These are phyloP conservation scores for Metschnikowia noctiluminum DNA, from an alignment of 805 yeast genomes.

Conservation along the genomic window DNA sequence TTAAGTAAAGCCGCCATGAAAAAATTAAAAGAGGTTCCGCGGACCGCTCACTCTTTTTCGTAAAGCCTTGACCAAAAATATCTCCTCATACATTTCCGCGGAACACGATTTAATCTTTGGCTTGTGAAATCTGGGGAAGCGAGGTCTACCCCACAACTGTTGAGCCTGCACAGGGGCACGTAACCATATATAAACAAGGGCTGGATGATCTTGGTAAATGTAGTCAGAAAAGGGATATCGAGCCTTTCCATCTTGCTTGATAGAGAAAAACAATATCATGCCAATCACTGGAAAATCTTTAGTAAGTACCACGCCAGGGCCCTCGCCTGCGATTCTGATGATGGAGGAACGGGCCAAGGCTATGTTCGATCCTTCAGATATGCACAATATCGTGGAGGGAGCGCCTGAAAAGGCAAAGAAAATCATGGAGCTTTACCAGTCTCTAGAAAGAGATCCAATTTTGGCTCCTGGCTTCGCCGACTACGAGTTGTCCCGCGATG, in stretches of 20 bases:
- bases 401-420: constrained; percentile 30
- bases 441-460: constrained; percentile 39
- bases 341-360: constrained; percentile 31
- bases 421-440: constrained; percentile 28
- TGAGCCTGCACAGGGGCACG: neutral
- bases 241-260: neutral
- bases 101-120: neutral
- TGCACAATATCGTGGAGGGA: constrained; percentile 44
- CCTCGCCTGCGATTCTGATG: constrained; percentile 32
- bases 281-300: constrained; percentile 21
- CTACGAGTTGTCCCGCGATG: constrained; percentile 30
- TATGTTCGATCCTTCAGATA: constrained; percentile 33
- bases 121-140: constrained; percentile 10
- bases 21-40: too few species aligned
- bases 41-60: too few species aligned
- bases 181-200: neutral
- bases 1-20: too few species aligned
- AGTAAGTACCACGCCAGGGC: constrained; percentile 25
- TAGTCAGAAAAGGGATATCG: neutral
- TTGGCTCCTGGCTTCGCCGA: constrained; percentile 28
- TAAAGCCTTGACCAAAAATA: too few species aligned
- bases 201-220: neutral
- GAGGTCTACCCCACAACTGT: constrained; percentile 1
- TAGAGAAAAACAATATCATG: constrained; percentile 7
- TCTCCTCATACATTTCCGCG: neutral